phyloP scores from a whole-genome alignment of 345 rosid species.

The Arabidopsis suecica region DNA sequence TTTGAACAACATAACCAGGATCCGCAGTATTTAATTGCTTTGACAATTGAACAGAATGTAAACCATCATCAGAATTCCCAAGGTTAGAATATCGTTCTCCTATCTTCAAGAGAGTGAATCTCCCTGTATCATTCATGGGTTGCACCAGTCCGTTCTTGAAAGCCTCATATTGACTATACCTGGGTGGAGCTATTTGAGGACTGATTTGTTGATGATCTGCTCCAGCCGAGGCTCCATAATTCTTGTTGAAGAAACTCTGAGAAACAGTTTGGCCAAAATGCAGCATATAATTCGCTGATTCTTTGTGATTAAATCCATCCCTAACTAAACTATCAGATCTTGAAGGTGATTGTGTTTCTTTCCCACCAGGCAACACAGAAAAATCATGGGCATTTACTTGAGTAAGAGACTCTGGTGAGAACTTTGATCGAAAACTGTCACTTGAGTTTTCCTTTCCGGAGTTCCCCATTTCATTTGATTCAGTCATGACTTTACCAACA shows the following conservation, averaged over 20 bases:
- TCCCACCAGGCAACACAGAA: slow-evolving; percentile 48
- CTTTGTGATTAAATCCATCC: slow-evolving; percentile 44
- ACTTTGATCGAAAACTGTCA: slow-evolving; percentile 17
- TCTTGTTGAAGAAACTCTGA: slow-evolving; percentile 45
- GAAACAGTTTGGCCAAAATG: slow-evolving; percentile 48
- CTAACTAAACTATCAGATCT: slow-evolving; percentile 48
- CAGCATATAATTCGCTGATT: slow-evolving; percentile 46
- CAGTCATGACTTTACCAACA: slow-evolving; percentile 29
- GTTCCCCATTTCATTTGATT: slow-evolving; percentile 48
- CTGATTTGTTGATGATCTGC: slow-evolving; percentile 62
- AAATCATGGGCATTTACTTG: slow-evolving; percentile 53
- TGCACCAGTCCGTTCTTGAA: slow-evolving; percentile 66
- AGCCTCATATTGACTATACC: slow-evolving; percentile 71
- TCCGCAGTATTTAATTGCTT: slow-evolving; percentile 46
- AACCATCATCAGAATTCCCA: slow-evolving; percentile 54
- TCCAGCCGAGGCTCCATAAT: slow-evolving; percentile 48
- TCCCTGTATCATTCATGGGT: slow-evolving; percentile 53
- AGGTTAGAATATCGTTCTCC: slow-evolving; percentile 50
- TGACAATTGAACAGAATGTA: slow-evolving; percentile 42
- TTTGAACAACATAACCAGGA: background rate
- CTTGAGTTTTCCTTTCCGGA: slow-evolving; percentile 20
- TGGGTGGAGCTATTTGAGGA: slow-evolving; percentile 73
- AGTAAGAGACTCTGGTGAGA: slow-evolving; percentile 1
- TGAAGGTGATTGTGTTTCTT: slow-evolving; percentile 50
- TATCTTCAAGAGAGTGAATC: slow-evolving; percentile 47